Evolutionary conservation across 257 asterid genomes (phyloP).

Genomic region (Ballota nigra): DNA sequence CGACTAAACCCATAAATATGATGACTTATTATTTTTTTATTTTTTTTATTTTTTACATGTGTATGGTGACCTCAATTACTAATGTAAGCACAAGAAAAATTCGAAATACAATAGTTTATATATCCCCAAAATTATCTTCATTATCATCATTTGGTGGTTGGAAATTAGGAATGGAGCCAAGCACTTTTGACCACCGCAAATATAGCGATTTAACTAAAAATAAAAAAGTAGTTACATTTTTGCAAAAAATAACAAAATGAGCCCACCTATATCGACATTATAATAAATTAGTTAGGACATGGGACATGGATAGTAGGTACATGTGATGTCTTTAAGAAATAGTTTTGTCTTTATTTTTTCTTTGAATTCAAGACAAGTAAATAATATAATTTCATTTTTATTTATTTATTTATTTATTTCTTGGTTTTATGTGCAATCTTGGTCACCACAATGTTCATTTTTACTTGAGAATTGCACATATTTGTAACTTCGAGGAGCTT

Average conservation of each 20-base stretch:
- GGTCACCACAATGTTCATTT: constrained; percentile 1
- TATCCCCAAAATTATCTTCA: too few species aligned
- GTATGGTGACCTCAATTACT: too few species aligned
- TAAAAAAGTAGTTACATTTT: neutral
- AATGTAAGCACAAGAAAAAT: too few species aligned
- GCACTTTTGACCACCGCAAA: constrained; percentile 15
- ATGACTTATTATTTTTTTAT: too few species aligned
- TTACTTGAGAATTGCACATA: constrained; percentile 16
- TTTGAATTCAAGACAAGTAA: constrained; percentile 24
- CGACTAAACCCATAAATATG: too few species aligned
- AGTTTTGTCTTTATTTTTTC: constrained; percentile 23
- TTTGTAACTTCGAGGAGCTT: constrained; percentile 8
- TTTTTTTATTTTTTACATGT: too few species aligned
- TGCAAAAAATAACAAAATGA: neutral
- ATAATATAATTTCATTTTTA: neutral
- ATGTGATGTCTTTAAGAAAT: constrained; percentile 49
- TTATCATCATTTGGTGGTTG: constrained; percentile 10
- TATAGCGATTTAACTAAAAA: neutral
- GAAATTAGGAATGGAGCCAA: constrained; percentile 8
- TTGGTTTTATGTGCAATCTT: constrained; percentile 11
- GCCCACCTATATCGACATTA: constrained; percentile 21
- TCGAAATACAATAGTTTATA: too few species aligned
- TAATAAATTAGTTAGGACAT: constrained; percentile 22
- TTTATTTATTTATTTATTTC: neutral
- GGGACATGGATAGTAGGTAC: constrained; percentile 41